Base-by-base conservation (phyloP, 768 basidiomycete species). In the Paxillus involutus region DNA sequence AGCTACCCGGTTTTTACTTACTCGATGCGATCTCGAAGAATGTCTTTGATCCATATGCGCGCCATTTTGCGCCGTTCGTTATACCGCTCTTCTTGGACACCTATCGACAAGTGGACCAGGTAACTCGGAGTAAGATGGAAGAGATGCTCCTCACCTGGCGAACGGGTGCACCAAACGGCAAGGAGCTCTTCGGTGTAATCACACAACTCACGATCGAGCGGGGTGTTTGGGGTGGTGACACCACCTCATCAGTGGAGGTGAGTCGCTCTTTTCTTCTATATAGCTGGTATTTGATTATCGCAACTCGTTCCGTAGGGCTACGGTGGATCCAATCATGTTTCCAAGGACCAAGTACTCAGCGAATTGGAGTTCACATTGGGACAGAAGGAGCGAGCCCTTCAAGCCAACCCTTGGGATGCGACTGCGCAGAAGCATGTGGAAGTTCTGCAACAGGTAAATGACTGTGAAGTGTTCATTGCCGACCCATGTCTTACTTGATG, bases 21-120 rank as follows among this genome's bases (percentile, higher is more conserved):
- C 79, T 99, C 66, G 97, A 98, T 67, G 95, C 95, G 13, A 94
- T 99, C 55, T 91, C 91, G 51, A 99, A 99, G 72, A 98, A 98
- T 75, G 86, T 95, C 33, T 95, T 86, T 59, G 85, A 91, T 26
- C 95, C 95, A 19, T 98, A 98, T 73, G 90, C 91, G 30, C 84
- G 85, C 56, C 82, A 86, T 57, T 94, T 99, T 64, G 80, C 89
- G 11, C 79, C 84, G 10, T 82, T 94, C 67, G 89, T 95, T 57
- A 87, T 89, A 52, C 80, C 85, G 19, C 74, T 95, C 16, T 98
- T 94, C 74, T 77, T 97, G 60, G 85, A 91, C 59, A 87, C 94
- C 29, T 98, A 98, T 72, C 79, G 82, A 44, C 80, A 84, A 62
- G 95, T 97, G 59, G 94, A 97, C 66, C 84, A 84, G 47, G 73